Evolutionary conservation across 441 rosid genomes (phyloP).

Genomic region (Iberis amara): DNA sequence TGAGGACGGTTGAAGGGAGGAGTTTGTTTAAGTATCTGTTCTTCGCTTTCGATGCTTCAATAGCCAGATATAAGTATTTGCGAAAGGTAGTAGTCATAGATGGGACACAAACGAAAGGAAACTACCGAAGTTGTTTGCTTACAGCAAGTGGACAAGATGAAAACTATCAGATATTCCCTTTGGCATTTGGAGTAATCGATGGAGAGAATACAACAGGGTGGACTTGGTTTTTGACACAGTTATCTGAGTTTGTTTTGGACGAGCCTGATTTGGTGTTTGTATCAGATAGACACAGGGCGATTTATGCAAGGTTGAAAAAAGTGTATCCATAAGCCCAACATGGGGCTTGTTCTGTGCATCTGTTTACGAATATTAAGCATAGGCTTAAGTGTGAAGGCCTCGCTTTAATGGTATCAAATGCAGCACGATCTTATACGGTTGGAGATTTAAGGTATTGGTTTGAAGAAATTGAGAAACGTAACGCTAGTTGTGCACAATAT

Average conservation of each 20-base stretch:
- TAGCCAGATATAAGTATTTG: neutral
- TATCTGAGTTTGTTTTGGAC: too few species aligned
- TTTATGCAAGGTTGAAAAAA: accelerated
- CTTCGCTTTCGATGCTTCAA: neutral
- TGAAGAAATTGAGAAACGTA: neutral
- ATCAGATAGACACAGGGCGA: neutral
- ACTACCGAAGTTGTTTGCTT: neutral
- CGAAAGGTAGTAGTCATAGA: neutral
- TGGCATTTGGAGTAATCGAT: neutral
- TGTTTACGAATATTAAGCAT: neutral
- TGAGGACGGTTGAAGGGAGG: neutral
- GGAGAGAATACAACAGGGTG: accelerated
- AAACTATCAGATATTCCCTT: neutral
- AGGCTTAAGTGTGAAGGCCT: neutral
- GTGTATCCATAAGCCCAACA: neutral
- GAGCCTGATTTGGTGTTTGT: too few species aligned
- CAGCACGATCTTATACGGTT: neutral
- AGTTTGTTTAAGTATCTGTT: neutral
- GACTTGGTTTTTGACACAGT: neutral
- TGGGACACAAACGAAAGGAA: neutral
- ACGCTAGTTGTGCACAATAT: neutral
- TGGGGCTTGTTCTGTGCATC: neutral
- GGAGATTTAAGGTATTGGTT: neutral
- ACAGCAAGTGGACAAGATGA: neutral
- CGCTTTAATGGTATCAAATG: neutral